A percentile compares a stretch with the other conserved stretches of the same genome.
phyloP scores from a whole-genome alignment of 305 asterid genomes.

The Fraxinus sp. region DNA sequence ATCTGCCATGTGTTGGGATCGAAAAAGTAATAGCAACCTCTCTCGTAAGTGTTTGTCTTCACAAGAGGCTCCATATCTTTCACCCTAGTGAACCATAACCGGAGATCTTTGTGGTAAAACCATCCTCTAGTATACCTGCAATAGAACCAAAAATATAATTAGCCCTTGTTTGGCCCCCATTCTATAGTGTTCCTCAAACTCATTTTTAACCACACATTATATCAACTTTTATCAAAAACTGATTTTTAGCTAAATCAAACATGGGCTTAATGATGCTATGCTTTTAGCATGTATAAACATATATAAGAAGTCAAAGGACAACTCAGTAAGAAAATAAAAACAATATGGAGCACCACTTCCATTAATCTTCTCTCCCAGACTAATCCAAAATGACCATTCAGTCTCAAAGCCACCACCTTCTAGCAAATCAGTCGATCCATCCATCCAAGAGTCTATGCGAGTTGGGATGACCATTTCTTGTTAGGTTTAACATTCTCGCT shows the following conservation, averaged over 20 bases:
- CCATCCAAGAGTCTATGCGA: neutral
- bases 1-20: slow-evolving; percentile 84
- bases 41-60: slow-evolving; percentile 61
- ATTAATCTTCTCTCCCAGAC: neutral
- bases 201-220: neutral
- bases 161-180: neutral
- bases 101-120: slow-evolving; percentile 75
- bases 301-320: neutral
- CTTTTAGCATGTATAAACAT: neutral
- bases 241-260: neutral
- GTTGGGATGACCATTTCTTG: neutral
- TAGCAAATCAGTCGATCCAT: neutral
- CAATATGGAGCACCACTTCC: neutral
- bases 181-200: neutral
- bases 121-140: slow-evolving; percentile 73
- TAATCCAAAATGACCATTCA: neutral
- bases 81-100: slow-evolving; percentile 65
- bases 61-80: slow-evolving; percentile 70
- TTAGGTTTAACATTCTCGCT: neutral
- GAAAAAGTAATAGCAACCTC: slow-evolving; percentile 69
- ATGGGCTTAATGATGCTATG: neutral
- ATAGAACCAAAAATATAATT: neutral
- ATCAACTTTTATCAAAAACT: neutral
- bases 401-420: neutral
- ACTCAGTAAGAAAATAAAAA: neutral